A percentile compares a stretch with the other conserved stretches of the same genome.
Conservation (phyloP, 306 rosid genomes). For the Cicer judaicum region DNA sequence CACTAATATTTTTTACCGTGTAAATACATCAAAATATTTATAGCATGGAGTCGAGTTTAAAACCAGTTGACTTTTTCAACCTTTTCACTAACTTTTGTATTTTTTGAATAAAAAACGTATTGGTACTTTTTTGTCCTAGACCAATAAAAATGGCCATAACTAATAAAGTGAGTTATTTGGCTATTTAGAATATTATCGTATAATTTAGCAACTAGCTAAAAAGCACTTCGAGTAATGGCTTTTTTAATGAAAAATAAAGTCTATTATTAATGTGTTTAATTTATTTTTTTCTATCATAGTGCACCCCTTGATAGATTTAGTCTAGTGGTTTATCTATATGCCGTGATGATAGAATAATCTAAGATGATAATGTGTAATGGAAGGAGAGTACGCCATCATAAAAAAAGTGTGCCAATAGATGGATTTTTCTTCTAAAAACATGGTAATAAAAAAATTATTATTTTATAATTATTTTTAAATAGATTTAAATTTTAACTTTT, state of each 20-base stretch:
- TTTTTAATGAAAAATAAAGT: background rate
- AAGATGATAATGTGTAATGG: background rate
- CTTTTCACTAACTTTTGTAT: background rate
- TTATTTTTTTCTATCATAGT: background rate
- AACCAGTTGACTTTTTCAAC: too few relatives aligned
- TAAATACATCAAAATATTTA: too few relatives aligned
- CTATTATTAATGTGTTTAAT: background rate
- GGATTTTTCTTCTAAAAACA: too few relatives aligned
- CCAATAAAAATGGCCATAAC: conserved; percentile 29
- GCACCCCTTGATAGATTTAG: background rate
- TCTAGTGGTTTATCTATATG: background rate
- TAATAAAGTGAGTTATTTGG: conserved; percentile 10
- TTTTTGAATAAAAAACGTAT: conserved; percentile 17
- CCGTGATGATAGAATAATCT: background rate
- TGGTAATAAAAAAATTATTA: too few relatives aligned
- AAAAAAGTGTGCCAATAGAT: background rate
- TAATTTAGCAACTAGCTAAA: background rate
- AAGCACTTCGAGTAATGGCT: background rate
- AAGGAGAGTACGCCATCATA: background rate
- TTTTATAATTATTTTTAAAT: too few relatives aligned
- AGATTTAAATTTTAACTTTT: too few relatives aligned
- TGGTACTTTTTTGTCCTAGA: conserved; percentile 14
- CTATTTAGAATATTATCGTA: conserved; percentile 1
- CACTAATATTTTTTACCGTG: too few relatives aligned
- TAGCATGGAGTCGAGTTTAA: too few relatives aligned